Conservation (phyloP, 2,329 filamentous ascomycete genomes). For the Ophiosphaerella korrae region DNA sequence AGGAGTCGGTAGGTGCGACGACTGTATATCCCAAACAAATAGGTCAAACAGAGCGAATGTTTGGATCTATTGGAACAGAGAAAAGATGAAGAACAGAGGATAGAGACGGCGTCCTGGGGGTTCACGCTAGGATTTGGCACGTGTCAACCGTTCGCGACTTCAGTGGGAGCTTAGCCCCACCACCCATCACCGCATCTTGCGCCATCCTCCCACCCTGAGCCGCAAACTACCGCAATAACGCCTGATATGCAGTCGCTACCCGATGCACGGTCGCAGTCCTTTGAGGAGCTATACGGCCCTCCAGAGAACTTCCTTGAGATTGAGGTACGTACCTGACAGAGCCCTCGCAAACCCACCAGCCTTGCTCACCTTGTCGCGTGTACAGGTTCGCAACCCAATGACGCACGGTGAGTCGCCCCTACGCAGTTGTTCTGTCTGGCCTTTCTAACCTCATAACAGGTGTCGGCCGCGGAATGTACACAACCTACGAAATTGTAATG, state of each 20-base stretch:
- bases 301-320: conserved; percentile 99
- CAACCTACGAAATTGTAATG: conserved; percentile 97
- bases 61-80: too few species aligned
- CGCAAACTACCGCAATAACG: conserved; percentile 1
- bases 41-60: too few species aligned
- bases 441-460: conserved; percentile 72
- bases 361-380: conserved; percentile 30
- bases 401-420: conserved; percentile 25
- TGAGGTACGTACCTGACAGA: conserved; percentile 64
- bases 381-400: conserved; percentile 81
- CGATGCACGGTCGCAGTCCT: conserved; percentile 83
- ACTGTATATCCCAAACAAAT: background rate
- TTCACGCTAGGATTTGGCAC: conserved; percentile 2
- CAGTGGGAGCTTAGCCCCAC: conserved; percentile 14
- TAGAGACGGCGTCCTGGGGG: background rate
- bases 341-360: conserved; percentile 13
- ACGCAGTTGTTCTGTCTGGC: background rate
- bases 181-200: conserved; percentile 13
- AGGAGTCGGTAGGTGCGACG: background rate
- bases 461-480: conserved; percentile 95
- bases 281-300: conserved; percentile 98
- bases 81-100: too few species aligned
- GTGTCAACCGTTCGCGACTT: conserved; percentile 14
- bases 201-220: conserved; percentile 10
- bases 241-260: conserved; percentile 65